Evolutionary conservation across 1,284 basidiomycete genomes (phyloP).

Genomic region (Schizophyllum amplum): DNA sequence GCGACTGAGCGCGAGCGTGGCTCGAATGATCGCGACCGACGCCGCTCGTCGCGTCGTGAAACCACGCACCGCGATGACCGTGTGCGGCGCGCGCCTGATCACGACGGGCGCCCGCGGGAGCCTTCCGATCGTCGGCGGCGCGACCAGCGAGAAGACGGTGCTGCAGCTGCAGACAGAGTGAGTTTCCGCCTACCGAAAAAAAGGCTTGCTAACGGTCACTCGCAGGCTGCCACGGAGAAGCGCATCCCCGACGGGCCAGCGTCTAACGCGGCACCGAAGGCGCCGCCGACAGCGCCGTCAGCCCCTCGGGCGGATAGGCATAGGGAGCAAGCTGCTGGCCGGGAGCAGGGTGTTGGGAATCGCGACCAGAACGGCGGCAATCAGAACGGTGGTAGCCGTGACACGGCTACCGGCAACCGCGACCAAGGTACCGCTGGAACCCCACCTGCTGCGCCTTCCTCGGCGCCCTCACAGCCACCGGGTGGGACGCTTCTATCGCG

Average conservation of each 20-base stretch:
- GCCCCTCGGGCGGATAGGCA: constrained; percentile 66
- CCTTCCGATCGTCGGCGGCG: constrained; percentile 29
- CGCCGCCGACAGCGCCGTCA: constrained; percentile 52
- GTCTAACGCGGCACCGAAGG: constrained; percentile 24
- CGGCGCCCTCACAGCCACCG: neutral
- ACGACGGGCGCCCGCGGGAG: constrained; percentile 38
- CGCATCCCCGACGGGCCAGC: constrained; percentile 46
- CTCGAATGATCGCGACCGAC: no score
- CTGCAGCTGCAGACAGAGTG: constrained; percentile 53
- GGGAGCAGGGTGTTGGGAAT: no score
- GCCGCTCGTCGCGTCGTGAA: neutral
- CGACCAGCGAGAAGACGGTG: constrained; percentile 6
- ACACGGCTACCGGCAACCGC: constrained; percentile 27
- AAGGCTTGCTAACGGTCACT: neutral
- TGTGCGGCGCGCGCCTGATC: constrained; percentile 55
- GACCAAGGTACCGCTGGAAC: neutral
- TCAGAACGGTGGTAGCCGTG: no score
- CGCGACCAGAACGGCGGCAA: no score
- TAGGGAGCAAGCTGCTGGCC: no score
- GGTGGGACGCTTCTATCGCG: neutral
- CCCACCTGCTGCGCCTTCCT: neutral
- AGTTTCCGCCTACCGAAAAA: constrained; percentile 6
- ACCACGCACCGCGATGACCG: constrained; percentile 46
- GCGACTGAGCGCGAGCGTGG: no score
- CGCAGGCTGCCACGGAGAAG: constrained; percentile 45